Base-by-base conservation (phyloP, 345 rosid species). In the Hypericum androsaemum region DNA sequence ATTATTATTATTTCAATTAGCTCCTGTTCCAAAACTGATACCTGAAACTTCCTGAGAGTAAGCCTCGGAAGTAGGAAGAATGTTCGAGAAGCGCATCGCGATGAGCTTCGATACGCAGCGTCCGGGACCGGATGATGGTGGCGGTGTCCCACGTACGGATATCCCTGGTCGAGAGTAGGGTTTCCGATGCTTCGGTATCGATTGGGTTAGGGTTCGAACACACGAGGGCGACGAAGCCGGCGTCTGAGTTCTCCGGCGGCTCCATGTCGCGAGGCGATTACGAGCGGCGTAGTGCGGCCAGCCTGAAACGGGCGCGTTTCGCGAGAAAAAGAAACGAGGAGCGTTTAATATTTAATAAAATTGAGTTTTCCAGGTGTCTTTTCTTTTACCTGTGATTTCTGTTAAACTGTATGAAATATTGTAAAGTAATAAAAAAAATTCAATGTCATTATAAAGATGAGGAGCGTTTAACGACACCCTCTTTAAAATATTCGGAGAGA, bases 11-110 rank as follows among this genome's bases (percentile, higher is more conserved):
- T 38, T 40, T 5, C 43, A 61, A 39, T 41, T 49, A 47, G 16
- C 43, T 64, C 43, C n/a, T n/a, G n/a, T n/a, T n/a, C n/a, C n/a
- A n/a, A n/a, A n/a, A n/a, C n/a, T n/a, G n/a, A n/a, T n/a, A 80
- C 95, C 88, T 73, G 62, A 86, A 86, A 73, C 80, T 75, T 61
- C 89, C 85, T 13, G 75, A 35, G 37, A 86, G 75, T 41, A 86
- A 79, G 42, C 76, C 82, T 44, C 55, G 75, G 60, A 86, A 82
- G 63, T 78, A 86, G 0, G 88, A 73, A 15, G 88, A 86, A 39
- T 67, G 69, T 51, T 77, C 67, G 37, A 67, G 48, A 48, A 86
- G 56, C 92, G 78, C 74, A 37, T 58, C 47, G 37, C 81, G 83
- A 69, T 71, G 53, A 60, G 80, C 85, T 54, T 53, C 66, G 54